Percentiles rank a stretch among this genome's conserved stretches.
These are phyloP conservation scores for Neurospora intermedia DNA, from an alignment of 495 filamentous ascomycete species.

Conservation along the genomic window DNA sequence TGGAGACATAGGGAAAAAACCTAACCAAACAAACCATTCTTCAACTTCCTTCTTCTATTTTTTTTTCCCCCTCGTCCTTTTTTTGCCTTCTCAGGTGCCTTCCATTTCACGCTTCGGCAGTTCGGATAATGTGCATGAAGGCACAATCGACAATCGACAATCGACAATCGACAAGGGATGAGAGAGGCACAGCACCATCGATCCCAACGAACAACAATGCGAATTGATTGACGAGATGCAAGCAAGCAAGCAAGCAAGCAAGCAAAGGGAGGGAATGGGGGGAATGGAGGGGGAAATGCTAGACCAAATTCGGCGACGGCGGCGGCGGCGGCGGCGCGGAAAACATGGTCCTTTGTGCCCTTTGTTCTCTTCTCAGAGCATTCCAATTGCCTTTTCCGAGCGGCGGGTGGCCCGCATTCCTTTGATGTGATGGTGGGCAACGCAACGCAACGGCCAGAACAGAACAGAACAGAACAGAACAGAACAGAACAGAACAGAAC, in stretches of 20 bases:
- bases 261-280: background rate
- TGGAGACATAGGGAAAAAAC: background rate
- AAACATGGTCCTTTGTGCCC: conserved; percentile 21
- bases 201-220: background rate
- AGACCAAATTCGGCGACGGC: conserved; percentile 19
- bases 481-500: too few relatives aligned
- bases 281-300: conserved; percentile 11
- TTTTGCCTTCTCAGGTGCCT: too few relatives aligned
- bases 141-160: background rate
- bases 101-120: background rate
- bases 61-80: too few relatives aligned
- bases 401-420: conserved; percentile 11
- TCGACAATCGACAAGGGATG: background rate
- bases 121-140: too few relatives aligned
- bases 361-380: conserved; percentile 20
- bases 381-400: background rate
- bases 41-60: background rate
- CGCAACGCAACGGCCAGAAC: too few relatives aligned
- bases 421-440: conserved; percentile 1
- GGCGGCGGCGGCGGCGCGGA: conserved; percentile 6
- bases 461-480: too few relatives aligned
- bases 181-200: background rate
- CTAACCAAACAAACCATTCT: background rate
- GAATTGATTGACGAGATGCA: background rate
- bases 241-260: background rate